phyloP scores from a whole-genome alignment of 495 filamentous ascomycete species.

The Talaromyces adpressus region DNA sequence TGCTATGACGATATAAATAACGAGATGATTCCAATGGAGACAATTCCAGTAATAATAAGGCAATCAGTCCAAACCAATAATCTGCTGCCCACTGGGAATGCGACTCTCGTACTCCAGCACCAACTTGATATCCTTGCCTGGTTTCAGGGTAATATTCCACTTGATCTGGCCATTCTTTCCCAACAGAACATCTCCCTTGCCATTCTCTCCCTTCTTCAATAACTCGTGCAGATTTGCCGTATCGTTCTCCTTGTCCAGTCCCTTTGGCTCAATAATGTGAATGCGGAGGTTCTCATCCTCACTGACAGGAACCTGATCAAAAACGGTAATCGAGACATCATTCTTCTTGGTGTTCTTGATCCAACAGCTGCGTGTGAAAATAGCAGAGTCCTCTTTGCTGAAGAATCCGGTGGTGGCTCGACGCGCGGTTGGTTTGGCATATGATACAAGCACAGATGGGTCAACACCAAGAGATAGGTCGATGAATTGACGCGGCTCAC shows the following conservation, averaged over 20 bases:
- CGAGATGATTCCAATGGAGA: neutral
- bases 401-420: slow-evolving; percentile 44
- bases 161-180: slow-evolving; percentile 54
- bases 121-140: slow-evolving; percentile 48
- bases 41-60: neutral
- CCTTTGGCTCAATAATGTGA: slow-evolving; percentile 43
- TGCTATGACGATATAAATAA: neutral
- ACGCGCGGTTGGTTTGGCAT: slow-evolving; percentile 54
- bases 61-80: slow-evolving; percentile 19
- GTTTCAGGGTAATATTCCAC: slow-evolving; percentile 54
- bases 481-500: slow-evolving; percentile 55
- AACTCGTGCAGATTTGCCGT: slow-evolving; percentile 15
- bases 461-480: slow-evolving; percentile 59
- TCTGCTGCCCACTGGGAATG: slow-evolving; percentile 43
- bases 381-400: slow-evolving; percentile 49
- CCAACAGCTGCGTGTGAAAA: slow-evolving; percentile 50
- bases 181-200: slow-evolving; percentile 18
- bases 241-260: slow-evolving; percentile 39
- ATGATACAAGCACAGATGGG: slow-evolving; percentile 52
- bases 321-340: slow-evolving; percentile 45
- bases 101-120: slow-evolving; percentile 57
- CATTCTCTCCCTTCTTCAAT: slow-evolving; percentile 11
- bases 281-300: slow-evolving; percentile 57
- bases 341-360: slow-evolving; percentile 52
- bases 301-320: slow-evolving; percentile 62